Percentiles rank a stretch among this genome's conserved stretches.
Conservation (phyloP, 2,329 filamentous ascomycete species). For the Metarhizium rileyi region DNA sequence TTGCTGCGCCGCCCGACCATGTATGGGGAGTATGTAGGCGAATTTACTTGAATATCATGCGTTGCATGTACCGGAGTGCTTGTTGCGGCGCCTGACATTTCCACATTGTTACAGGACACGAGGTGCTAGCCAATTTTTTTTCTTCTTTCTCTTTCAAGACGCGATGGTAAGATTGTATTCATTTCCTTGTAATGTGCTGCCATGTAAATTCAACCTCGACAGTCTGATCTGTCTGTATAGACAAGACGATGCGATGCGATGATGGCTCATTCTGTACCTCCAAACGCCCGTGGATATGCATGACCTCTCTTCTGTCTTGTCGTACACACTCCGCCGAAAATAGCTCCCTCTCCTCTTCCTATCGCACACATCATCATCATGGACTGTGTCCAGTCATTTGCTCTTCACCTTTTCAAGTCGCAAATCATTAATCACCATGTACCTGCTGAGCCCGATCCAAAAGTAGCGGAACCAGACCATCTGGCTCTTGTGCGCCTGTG, state of each 20-base stretch:
- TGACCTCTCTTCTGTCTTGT: neutral
- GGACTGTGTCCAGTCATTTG: slow-evolving; percentile 4
- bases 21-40: no score
- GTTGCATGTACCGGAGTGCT: no score
- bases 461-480: slow-evolving; percentile 98
- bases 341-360: neutral
- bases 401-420: slow-evolving; percentile 35
- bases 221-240: neutral
- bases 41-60: no score
- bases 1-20: no score
- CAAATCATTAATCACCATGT: slow-evolving; percentile 94
- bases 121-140: no score
- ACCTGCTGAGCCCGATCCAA: slow-evolving; percentile 83
- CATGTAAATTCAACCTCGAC: neutral
- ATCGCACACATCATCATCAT: neutral
- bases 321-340: neutral
- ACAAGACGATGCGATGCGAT: neutral
- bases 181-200: neutral
- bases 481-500: slow-evolving; percentile 80
- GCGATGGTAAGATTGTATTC: neutral
- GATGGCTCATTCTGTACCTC: slow-evolving; percentile 17
- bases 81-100: no score
- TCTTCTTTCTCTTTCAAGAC: neutral
- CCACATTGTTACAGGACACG: no score
- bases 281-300: slow-evolving; percentile 3